Conservation (phyloP, 2,329 filamentous ascomycete genomes). For the Hypoxylon sp. region DNA sequence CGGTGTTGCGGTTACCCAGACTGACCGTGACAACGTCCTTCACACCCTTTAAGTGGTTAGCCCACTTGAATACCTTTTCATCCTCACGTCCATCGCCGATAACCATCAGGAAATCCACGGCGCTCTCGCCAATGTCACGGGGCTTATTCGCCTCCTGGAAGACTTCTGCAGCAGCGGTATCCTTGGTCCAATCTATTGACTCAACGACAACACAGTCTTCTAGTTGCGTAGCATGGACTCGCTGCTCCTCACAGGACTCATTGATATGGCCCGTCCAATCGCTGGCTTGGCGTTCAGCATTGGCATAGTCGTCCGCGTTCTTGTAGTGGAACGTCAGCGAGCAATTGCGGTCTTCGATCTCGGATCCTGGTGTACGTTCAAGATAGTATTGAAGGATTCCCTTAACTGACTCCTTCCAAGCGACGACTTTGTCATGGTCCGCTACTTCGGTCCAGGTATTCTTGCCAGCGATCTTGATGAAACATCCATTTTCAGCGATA, state of each 20-base stretch:
- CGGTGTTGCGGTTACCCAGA: constrained; percentile 85
- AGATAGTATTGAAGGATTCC: constrained; percentile 88
- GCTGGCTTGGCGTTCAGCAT: constrained; percentile 79
- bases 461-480: constrained; percentile 75
- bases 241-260: constrained; percentile 84
- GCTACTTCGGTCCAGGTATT: constrained; percentile 81
- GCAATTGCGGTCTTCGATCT: constrained; percentile 90
- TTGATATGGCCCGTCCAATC: constrained; percentile 97
- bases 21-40: constrained; percentile 84
- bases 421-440: constrained; percentile 71
- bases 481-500: constrained; percentile 95
- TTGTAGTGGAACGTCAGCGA: constrained; percentile 92
- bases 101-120: constrained; percentile 86
- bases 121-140: constrained; percentile 45
- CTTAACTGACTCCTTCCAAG: constrained; percentile 86
- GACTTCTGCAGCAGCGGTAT: constrained; percentile 79
- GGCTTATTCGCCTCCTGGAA: constrained; percentile 64
- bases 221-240: constrained; percentile 82
- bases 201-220: constrained; percentile 86
- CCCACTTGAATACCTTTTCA: constrained; percentile 94
- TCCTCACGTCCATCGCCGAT: constrained; percentile 92
- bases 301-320: constrained; percentile 77
- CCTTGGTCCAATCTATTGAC: constrained; percentile 86
- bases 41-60: constrained; percentile 76
- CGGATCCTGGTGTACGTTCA: constrained; percentile 86